Evolutionary conservation across 495 filamentous ascomycete genomes (phyloP), one percentile per base, ranked within the genome.

Genomic region (Penicillium silybi): DNA sequence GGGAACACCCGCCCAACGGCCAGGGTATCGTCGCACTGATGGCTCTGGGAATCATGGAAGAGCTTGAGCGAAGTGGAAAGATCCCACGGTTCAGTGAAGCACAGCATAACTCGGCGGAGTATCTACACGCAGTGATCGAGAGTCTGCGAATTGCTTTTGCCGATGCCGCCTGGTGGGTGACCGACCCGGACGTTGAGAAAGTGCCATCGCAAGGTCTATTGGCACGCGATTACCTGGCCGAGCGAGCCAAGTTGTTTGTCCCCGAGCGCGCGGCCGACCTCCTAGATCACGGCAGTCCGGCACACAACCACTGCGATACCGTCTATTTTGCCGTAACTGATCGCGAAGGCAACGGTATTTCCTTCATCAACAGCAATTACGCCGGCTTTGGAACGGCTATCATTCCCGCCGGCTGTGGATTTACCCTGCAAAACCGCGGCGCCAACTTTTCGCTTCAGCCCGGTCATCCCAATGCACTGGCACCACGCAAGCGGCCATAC

Each of bases 1-100:
- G 92, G 92, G 93, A 98, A 57, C 92, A 96, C 69, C 90, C 93
- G 35, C 93, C 93, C n/a, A 97, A 97, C 70, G 92, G 95, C 0
- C 93, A 98, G 68, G 93, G 93, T 10, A 87, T 98, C 54, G 90
- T 97, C 0, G 95, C 93, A 4, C 77, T 97, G 35, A 95, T 97
- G 83, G 86, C 93, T 1, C 76, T 98, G 0, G 93, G 95, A 2
- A 92, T 97, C 54, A 74, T 98, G 40, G 84, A 95, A 61, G 81
- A 88, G 58, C 79, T 98, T 5, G 89, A 95, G 68, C 76, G 79
- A n/a, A 66, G 66, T 9, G 83, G 83, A 35, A 81, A 82, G 52
- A 88, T 96, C 61, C 83, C 83, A 7, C 77, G 69, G n/a, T 95
- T 89, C 68, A 69, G 54, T 0, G 63, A 79, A 23, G 62, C 67